Conservation (phyloP, 805 yeast genomes). For the Candida incommunis region DNA sequence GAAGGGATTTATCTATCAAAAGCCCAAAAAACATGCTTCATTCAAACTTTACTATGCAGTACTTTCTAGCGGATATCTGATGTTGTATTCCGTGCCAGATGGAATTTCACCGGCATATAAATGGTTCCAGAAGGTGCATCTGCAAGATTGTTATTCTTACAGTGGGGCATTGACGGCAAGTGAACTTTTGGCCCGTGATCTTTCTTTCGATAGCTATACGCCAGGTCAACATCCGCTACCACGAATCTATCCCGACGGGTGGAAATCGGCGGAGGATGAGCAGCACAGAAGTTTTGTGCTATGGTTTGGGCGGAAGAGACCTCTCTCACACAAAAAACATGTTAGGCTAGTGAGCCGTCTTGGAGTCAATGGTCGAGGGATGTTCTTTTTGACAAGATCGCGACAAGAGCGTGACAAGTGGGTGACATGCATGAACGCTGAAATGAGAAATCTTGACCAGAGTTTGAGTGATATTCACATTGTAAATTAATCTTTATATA, state of each 20-base stretch:
- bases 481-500: too few species aligned
- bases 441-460: conserved; percentile 13
- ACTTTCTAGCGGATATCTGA: conserved; percentile 54
- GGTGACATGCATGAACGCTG: conserved; percentile 35
- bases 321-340: conserved; percentile 18
- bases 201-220: conserved; percentile 30
- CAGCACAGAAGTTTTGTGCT: conserved; percentile 62
- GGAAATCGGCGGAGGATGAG: conserved; percentile 72
- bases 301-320: conserved; percentile 63
- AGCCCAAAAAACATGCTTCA: conserved; percentile 51
- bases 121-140: conserved; percentile 41
- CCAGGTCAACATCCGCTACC: conserved; percentile 54
- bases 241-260: conserved; percentile 65
- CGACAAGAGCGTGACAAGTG: conserved; percentile 73
- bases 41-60: conserved; percentile 50
- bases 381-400: conserved; percentile 71
- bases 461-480: neutral
- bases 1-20: conserved; percentile 57
- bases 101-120: conserved; percentile 36
- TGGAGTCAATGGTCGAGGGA: conserved; percentile 52
- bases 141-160: conserved; percentile 59
- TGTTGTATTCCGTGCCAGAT: conserved; percentile 37
- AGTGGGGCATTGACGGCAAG: conserved; percentile 48
- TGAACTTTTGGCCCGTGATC: conserved; percentile 37
- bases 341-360: conserved; percentile 31